Evolutionary conservation across 768 basidiomycete genomes (phyloP), one percentile per base, ranked within the genome.

Genomic region (Candolleomyces aberdarensis): DNA sequence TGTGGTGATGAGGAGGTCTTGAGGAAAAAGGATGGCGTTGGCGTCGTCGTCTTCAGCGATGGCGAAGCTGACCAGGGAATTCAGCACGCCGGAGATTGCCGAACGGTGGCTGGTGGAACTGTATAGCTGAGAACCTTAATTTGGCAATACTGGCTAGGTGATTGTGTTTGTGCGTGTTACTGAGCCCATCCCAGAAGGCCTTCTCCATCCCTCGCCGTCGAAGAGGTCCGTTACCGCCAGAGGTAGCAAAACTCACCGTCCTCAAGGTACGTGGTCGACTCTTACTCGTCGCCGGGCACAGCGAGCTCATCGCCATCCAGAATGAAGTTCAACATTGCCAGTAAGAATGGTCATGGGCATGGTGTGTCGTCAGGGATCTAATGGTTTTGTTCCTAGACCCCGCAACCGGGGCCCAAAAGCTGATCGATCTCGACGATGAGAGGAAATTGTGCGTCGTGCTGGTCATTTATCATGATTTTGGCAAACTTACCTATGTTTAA

Each of bases 251-350:
- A 64, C 60, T 62, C 58, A 60, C 65, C 64, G 61, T 67, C 72
- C 62, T 65, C 71, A 74, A 77, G 73, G 76, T 76, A 62, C 19
- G 70, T 48, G 54, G 22, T 14, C 17, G 29, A 48, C 52, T 20
- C 6, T 11, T 46, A 17, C 44, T 11, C 14, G 78, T 50, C 41
- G 0, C 31, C 26, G 53, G 41, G 41, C 50, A 17, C 10, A 57
- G 36, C 62, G 56, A 65, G 63, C 68, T 69, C 59, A 71, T 50
- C 36, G 3, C 62, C 43, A 55, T 43, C 40, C 64, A 92, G 82
- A 74, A 97, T 97, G 96, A 96, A 97, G 87, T 80, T 97, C 80
- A 96, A 96, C 83, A 91, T 98, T 75, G 92, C 96, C 77, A 94
- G 92, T 94, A 75, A 80, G 91, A 79, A 64, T 64, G 39, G 60